Base-by-base conservation (phyloP, 495 filamentous ascomycete species). In the Aspergillus affinis region DNA sequence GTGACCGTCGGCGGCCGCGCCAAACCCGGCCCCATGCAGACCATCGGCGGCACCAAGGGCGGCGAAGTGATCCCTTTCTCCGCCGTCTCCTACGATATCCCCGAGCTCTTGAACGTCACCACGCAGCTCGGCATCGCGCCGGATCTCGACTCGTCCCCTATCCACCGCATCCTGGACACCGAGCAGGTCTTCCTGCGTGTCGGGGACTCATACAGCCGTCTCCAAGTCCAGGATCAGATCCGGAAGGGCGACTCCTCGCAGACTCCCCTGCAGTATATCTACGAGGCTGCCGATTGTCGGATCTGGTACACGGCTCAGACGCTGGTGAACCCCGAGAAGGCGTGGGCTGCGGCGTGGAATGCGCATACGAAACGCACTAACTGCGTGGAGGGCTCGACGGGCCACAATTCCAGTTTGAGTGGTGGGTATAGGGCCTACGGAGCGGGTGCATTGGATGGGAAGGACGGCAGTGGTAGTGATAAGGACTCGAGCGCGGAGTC, bases 1-100 rank as follows among this genome's bases (percentile, higher is more conserved):
- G 68, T 86, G 17, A 79, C 74, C 12, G 70, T 77, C 26, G 82
- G 83, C 45, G 82, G 83, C 0, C 72, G 67, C 2, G 78, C 82
- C 8, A 54, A 61, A 45, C 49, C 58, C n/a, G 73, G 72, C 0
- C 73, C 75, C 10, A 81, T 80, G 76, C 78, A 81, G 65, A 69
- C 68, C 21, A 60, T 73, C 19, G 68, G 69, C 21, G 75, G 75
- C 21, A 69, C 54, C 50, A 70, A 74, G 7, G 78, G 78, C 59
- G 61, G 68, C 59, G 27, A 58, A 23, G 48, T 65, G n/a, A 45
- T 50, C 15, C 15, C 15, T 6, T 13, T 65, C 9, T 32, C 27
- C 36, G 12, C 47, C 30, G 21, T 53, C 30, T 26, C 56, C 2
- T 1, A 2, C 3, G n/a, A 23, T 6, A 21, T 57, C 18, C 13